Conservation (phyloP, 352 stramenopile genomes). For the Phytopythium helicoides region DNA sequence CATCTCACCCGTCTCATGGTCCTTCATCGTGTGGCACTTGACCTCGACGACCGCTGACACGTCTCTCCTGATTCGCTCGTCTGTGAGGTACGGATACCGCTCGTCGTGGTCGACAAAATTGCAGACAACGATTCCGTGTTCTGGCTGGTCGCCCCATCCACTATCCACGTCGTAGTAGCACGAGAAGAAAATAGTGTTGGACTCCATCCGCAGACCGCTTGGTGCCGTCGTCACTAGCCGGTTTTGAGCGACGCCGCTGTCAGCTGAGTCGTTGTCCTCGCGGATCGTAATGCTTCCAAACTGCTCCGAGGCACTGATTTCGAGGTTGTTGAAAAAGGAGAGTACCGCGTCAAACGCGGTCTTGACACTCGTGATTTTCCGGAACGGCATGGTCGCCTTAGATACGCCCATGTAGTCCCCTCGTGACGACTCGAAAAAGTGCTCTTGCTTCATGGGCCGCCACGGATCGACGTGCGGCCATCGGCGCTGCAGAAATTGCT, state of each 20-base stretch:
- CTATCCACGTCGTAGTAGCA: constrained; percentile 14
- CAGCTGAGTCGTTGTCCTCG: constrained; percentile 26
- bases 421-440: constrained; percentile 17
- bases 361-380: constrained; percentile 19
- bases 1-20: background rate
- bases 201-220: constrained; percentile 19
- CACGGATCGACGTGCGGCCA: constrained; percentile 30
- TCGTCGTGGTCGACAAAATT: constrained; percentile 26
- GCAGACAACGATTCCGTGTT: constrained; percentile 16
- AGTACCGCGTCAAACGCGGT: constrained; percentile 29
- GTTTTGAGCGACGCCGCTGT: constrained; percentile 26
- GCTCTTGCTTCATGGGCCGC: constrained; percentile 16
- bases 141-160: constrained; percentile 8
- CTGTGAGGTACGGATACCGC: constrained; percentile 15
- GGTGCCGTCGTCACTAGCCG: constrained; percentile 24
- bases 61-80: constrained; percentile 15
- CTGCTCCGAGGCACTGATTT: constrained; percentile 36
- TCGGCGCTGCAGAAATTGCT: constrained; percentile 27
- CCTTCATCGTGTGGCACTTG: background rate
- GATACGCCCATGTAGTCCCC: constrained; percentile 20
- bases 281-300: constrained; percentile 35
- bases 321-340: constrained; percentile 25
- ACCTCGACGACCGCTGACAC: constrained; percentile 19
- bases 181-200: constrained; percentile 31
- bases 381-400: constrained; percentile 36